Evolutionary conservation across 176 grass and related monocot species (phyloP).

Genomic region (Carex parvula): DNA sequence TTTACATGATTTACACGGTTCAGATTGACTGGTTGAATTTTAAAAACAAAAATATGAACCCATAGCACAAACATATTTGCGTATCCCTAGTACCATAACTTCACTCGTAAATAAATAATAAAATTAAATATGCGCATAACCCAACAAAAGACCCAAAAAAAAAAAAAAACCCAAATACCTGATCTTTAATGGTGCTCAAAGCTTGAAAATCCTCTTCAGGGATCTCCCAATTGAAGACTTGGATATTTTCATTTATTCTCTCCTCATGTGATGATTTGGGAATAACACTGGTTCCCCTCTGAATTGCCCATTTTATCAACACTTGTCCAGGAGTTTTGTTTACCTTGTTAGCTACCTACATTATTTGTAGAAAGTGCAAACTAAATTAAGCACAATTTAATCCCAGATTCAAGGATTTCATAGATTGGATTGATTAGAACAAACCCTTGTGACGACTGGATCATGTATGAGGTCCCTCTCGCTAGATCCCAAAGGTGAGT

Average conservation of each 20-base stretch:
- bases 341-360: constrained; percentile 62
- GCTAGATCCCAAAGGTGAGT: constrained; percentile 65
- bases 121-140: neutral
- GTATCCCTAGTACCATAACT: too few relatives aligned
- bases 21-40: too few relatives aligned
- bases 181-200: constrained; percentile 72
- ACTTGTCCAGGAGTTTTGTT: constrained; percentile 71
- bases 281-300: constrained; percentile 69
- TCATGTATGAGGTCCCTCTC: constrained; percentile 56
- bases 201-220: constrained; percentile 54
- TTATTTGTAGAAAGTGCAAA: neutral
- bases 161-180: constrained; percentile 13
- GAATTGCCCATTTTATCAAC: constrained; percentile 65
- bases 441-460: constrained; percentile 33
- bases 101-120: neutral
- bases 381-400: neutral
- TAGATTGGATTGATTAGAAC: constrained; percentile 17
- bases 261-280: constrained; percentile 69
- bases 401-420: neutral
- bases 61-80: too few relatives aligned
- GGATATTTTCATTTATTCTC: constrained; percentile 74
- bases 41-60: too few relatives aligned
- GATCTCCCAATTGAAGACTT: constrained; percentile 71
- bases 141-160: neutral
- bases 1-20: too few relatives aligned